A percentile compares a stretch with the other conserved stretches of the same genome.
These are phyloP conservation scores for Penstemon newberryi DNA, from an alignment of 257 asterid genomes.

Conservation along the genomic window DNA sequence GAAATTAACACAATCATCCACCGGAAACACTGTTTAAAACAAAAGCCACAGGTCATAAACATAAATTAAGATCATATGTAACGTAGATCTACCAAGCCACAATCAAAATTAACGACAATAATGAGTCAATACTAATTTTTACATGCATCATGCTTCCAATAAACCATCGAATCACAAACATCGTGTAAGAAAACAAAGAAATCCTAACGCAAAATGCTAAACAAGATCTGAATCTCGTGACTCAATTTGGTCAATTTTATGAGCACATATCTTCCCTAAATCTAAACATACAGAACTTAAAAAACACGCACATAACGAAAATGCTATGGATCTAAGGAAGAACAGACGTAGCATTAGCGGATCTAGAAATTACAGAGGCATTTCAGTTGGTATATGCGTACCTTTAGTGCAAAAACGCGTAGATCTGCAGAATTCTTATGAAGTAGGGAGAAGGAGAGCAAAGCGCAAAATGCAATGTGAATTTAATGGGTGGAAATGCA, in stretches of 20 bases:
- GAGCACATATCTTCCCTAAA: neutral
- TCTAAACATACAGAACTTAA: too few species aligned
- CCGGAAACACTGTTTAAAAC: too few species aligned
- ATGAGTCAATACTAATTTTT: neutral
- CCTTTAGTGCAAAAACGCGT: conserved; percentile 25
- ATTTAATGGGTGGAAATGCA: conserved; percentile 5
- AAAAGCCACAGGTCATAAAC: too few species aligned
- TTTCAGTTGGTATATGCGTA: neutral
- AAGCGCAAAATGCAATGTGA: conserved; percentile 21
- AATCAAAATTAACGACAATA: neutral
- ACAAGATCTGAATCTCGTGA: conserved; percentile 28
- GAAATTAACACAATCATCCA: too few species aligned
- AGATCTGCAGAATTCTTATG: conserved; percentile 25
- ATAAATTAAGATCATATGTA: neutral
- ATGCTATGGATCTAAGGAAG: conserved; percentile 23
- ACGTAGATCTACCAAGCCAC: conserved; percentile 21
- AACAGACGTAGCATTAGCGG: conserved; percentile 6
- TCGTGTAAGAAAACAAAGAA: conserved; percentile 13
- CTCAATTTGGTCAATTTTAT: conserved; percentile 3
- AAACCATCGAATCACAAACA: neutral
- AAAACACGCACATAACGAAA: neutral
- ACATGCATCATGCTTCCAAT: neutral
- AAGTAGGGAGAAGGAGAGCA: neutral
- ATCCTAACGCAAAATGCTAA: neutral
- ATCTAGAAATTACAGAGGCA: conserved; percentile 1